Percentiles rank a stretch among this genome's conserved stretches.
Conservation (phyloP, 768 basidiomycete species). For the Coprinopsis marcescibilis region DNA sequence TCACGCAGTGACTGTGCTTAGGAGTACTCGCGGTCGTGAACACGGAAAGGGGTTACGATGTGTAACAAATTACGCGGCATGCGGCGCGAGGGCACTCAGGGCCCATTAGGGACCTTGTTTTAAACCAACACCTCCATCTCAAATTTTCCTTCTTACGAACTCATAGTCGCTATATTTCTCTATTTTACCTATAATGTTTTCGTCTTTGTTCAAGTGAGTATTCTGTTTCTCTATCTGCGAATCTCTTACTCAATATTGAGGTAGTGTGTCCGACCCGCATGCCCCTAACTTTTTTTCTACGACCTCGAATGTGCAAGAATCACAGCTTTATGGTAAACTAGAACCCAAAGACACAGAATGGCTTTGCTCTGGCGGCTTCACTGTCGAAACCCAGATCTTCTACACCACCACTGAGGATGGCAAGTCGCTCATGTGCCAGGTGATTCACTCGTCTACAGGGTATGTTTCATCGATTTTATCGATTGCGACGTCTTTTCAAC, state of each 20-base stretch:
- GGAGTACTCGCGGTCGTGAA: too few relatives aligned
- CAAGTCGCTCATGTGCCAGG: slow-evolving; percentile 69
- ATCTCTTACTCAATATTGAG: slow-evolving; percentile 8
- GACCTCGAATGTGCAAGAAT: slow-evolving; percentile 47
- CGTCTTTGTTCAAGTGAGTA: slow-evolving; percentile 74
- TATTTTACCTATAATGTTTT: slow-evolving; percentile 57
- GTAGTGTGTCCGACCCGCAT: slow-evolving; percentile 42
- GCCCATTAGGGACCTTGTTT: too few relatives aligned
- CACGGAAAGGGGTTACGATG: too few relatives aligned
- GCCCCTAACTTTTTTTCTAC: slow-evolving; percentile 85
- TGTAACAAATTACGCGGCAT: too few relatives aligned
- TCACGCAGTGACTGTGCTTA: too few relatives aligned
- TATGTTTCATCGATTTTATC: slow-evolving; percentile 32
- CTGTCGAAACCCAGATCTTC: slow-evolving; percentile 86
- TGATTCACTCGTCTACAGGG: slow-evolving; percentile 89
- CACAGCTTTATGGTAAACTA: slow-evolving; percentile 71
- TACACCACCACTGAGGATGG: slow-evolving; percentile 84
- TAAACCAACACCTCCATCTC: neutral
- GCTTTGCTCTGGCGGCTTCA: slow-evolving; percentile 78
- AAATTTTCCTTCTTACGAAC: neutral
- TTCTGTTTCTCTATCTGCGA: neutral
- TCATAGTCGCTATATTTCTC: slow-evolving; percentile 5
- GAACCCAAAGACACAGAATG: slow-evolving; percentile 74
- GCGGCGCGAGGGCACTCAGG: too few relatives aligned
- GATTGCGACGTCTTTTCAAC: neutral